Conservation (phyloP, 2,329 filamentous ascomycete genomes). For the Fusarium sp. region DNA sequence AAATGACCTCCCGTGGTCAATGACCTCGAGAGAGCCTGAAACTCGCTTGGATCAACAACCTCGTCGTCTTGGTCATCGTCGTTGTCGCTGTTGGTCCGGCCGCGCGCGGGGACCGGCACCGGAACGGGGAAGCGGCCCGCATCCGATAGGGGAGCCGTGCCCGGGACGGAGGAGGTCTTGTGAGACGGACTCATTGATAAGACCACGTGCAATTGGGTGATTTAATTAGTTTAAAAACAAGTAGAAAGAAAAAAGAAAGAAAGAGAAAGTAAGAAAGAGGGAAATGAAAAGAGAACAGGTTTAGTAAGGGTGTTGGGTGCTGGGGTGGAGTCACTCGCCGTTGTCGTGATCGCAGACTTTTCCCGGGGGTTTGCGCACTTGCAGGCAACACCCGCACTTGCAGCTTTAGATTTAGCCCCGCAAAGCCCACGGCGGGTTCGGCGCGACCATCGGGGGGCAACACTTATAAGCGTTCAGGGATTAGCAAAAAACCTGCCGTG, state of each 20-base stretch:
- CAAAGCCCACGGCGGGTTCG: slow-evolving; percentile 19
- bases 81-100: slow-evolving; percentile 8
- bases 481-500: slow-evolving; percentile 1
- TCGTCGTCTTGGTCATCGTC: slow-evolving; percentile 22
- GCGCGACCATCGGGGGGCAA: slow-evolving; percentile 16
- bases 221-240: not conserved
- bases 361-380: not conserved
- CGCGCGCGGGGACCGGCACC: slow-evolving; percentile 32
- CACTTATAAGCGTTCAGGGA: slow-evolving; percentile 8
- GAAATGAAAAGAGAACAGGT: slow-evolving; percentile 15
- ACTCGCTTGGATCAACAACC: slow-evolving; percentile 35
- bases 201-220: not conserved
- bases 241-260: not conserved
- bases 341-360: slow-evolving; percentile 45
- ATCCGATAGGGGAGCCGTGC: slow-evolving; percentile 12
- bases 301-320: slow-evolving; percentile 1
- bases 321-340: slow-evolving; percentile 30
- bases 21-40: slow-evolving; percentile 53
- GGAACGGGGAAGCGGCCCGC: slow-evolving; percentile 21
- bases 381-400: not conserved
- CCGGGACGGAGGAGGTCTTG: not conserved
- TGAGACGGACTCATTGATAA: slow-evolving; percentile 23
- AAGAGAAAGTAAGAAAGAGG: not conserved
- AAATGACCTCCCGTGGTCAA: slow-evolving; percentile 53
- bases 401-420: slow-evolving; percentile 22